A percentile compares a stretch with the other conserved stretches of the same genome.
phyloP scores from a whole-genome alignment of 2,329 filamentous ascomycete species.

The Pseudogymnoascus sp. region DNA sequence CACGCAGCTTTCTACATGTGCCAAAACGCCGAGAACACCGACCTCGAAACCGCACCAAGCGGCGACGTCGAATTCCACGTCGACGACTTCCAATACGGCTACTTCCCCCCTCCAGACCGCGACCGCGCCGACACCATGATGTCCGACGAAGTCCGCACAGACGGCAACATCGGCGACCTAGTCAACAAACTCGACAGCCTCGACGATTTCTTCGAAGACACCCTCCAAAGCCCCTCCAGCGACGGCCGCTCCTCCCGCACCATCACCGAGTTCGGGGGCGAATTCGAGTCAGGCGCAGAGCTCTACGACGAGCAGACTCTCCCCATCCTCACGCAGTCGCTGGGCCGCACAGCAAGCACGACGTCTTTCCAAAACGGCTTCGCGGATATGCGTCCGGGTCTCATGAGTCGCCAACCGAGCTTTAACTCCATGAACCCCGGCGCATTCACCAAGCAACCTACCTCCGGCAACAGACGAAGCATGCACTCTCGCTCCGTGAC shows the following conservation, averaged over 20 bases:
- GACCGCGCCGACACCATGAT: constrained; percentile 87
- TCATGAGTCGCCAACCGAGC: constrained; percentile 52
- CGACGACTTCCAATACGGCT: constrained; percentile 63
- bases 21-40: constrained; percentile 53
- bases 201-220: constrained; percentile 74
- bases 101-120: constrained; percentile 51
- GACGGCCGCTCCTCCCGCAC: constrained; percentile 55
- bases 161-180: constrained; percentile 72
- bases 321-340: constrained; percentile 79
- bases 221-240: constrained; percentile 46
- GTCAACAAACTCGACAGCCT: constrained; percentile 71
- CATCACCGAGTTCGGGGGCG: constrained; percentile 56
- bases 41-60: constrained; percentile 56
- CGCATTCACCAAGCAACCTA: constrained; percentile 41
- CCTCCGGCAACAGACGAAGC: constrained; percentile 48
- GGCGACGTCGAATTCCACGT: constrained; percentile 85
- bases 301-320: constrained; percentile 90
- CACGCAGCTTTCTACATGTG: constrained; percentile 96
- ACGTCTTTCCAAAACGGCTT: constrained; percentile 84
- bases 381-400: constrained; percentile 58
- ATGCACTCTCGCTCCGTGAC: constrained; percentile 79
- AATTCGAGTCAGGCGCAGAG: constrained; percentile 67
- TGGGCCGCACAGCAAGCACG: constrained; percentile 59
- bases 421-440: constrained; percentile 55
- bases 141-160: constrained; percentile 61